Conservation (phyloP, 1,284 basidiomycete genomes). For the Austroboletus rostrupii region DNA sequence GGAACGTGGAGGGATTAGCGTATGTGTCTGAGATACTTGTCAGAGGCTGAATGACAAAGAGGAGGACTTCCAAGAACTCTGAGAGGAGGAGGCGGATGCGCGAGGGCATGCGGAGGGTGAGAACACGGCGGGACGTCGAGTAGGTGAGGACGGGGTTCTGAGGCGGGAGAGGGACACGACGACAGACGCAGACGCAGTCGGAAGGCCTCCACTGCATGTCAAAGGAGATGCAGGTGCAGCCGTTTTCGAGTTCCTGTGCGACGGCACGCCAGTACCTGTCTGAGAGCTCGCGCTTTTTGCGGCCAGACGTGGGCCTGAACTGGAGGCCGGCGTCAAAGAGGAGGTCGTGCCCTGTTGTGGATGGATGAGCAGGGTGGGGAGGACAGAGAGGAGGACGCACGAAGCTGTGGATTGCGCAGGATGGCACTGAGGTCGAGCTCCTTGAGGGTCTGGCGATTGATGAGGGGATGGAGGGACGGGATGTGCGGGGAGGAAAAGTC, state of each 20-base stretch:
- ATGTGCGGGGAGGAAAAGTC: conserved; percentile 58
- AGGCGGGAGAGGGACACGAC: conserved; percentile 37
- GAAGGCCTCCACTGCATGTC: conserved; percentile 52
- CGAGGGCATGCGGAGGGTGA: conserved; percentile 68
- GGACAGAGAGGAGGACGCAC: conserved; percentile 44
- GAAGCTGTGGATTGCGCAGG: conserved; percentile 84
- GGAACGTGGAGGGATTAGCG: conserved; percentile 48
- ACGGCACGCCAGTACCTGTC: conserved; percentile 87
- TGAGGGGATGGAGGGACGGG: conserved; percentile 70
- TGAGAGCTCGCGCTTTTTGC: conserved; percentile 69
- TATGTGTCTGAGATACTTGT: conserved; percentile 50
- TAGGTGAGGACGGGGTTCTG: conserved; percentile 43
- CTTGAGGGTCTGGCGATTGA: conserved; percentile 79
- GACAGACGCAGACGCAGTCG: conserved; percentile 59
- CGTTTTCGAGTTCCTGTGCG: conserved; percentile 70
- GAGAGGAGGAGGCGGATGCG: conserved; percentile 70
- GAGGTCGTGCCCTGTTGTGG: conserved; percentile 74
- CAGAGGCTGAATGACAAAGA: conserved; percentile 77
- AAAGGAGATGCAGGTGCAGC: conserved; percentile 84
- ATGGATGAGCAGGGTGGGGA: conserved; percentile 13
- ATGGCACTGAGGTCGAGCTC: conserved; percentile 86
- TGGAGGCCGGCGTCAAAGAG: conserved; percentile 80
- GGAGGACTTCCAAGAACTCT: conserved; percentile 80
- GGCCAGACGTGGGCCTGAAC: conserved; percentile 67
- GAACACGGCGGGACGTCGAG: conserved; percentile 38